Evolutionary conservation across 108 stramenopile species (phyloP).

Genomic region (Conticribra guillardii): DNA sequence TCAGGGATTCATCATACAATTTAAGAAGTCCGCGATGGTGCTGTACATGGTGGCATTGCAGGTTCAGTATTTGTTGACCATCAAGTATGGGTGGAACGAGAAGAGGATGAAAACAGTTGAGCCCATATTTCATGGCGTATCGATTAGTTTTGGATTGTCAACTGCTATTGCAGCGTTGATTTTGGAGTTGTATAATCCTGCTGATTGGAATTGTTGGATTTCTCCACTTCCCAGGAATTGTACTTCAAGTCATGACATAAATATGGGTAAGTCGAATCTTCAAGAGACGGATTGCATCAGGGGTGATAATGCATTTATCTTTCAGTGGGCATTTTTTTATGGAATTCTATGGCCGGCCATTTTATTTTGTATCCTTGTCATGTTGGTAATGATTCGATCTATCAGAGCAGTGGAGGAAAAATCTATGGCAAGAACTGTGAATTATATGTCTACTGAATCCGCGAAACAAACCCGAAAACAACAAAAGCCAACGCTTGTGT

Average conservation of each 20-base stretch:
- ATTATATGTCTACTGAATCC: background rate
- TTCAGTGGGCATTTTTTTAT: constrained; percentile 26
- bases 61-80: constrained; percentile 13
- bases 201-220: constrained; percentile 42
- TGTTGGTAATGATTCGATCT: constrained; percentile 7
- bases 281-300: constrained; percentile 24
- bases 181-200: constrained; percentile 30
- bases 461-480: background rate
- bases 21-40: no score
- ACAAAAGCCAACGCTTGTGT: background rate
- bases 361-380: constrained; percentile 15
- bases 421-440: background rate
- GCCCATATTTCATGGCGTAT: constrained; percentile 11
- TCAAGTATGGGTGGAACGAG: constrained; percentile 28
- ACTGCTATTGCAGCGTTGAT: constrained; percentile 24
- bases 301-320: constrained; percentile 34
- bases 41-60: constrained; percentile 12
- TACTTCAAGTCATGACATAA: constrained; percentile 24
- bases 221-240: constrained; percentile 21
- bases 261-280: constrained; percentile 16
- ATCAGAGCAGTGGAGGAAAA: constrained; percentile 4
- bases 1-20: constrained; percentile 23
- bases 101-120: constrained; percentile 9
- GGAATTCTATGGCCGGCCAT: constrained; percentile 22
- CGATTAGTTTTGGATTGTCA: constrained; percentile 2